Conservation (phyloP, 1,139 yeast genomes). For the Scheffersomyces cryptocercus region DNA sequence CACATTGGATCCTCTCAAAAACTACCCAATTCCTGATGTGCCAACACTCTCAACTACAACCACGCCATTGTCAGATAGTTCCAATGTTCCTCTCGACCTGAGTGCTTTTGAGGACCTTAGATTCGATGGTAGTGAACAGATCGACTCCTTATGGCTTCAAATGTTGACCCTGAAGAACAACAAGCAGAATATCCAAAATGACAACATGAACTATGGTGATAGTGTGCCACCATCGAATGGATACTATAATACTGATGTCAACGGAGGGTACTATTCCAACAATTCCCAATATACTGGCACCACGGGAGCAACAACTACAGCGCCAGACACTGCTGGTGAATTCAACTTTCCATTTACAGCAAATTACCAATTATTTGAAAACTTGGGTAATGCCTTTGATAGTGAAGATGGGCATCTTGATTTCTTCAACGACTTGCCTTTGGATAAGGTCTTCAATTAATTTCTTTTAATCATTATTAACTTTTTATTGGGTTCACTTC, state of each 20-base stretch:
- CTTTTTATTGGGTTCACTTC: constrained; percentile 1
- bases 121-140: constrained; percentile 4
- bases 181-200: constrained; percentile 4
- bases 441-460: constrained; percentile 15
- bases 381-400: background rate
- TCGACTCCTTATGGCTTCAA: constrained; percentile 9
- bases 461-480: background rate
- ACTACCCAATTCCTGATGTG: background rate
- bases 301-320: background rate
- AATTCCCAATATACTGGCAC: background rate
- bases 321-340: background rate
- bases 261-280: background rate
- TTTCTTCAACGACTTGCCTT: constrained; percentile 27
- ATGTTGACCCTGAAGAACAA: constrained; percentile 5
- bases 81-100: background rate
- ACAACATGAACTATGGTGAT: background rate
- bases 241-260: background rate
- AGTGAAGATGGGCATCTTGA: constrained; percentile 15
- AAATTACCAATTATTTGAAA: background rate
- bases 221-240: no score
- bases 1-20: background rate
- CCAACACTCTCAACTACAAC: background rate
- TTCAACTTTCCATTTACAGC: background rate
- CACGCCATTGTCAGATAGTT: background rate
- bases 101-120: constrained; percentile 6